A percentile compares a stretch with the other conserved stretches of the same genome.
phyloP scores from a whole-genome alignment of 1,284 basidiomycete genomes.

The Tetrapyrgos nigripes region DNA sequence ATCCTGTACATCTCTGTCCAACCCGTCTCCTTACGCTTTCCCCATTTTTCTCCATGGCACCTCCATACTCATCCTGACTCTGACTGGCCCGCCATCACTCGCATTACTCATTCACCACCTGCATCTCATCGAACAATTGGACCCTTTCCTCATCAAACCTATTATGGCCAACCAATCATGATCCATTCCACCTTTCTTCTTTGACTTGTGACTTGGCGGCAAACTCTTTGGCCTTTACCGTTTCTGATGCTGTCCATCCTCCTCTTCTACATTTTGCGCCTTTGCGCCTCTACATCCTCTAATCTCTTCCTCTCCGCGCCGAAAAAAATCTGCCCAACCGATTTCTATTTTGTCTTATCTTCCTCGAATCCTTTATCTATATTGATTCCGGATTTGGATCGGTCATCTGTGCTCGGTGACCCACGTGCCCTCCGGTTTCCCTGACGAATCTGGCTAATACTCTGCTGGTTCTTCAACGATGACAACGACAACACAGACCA shows the following conservation, averaged over 20 bases:
- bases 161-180: neutral
- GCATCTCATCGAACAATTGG: neutral
- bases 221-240: no score
- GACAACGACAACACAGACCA: slow-evolving; percentile 49
- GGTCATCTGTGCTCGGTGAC: neutral
- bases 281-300: no score
- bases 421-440: neutral
- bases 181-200: neutral
- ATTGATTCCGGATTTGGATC: neutral
- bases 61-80: no score
- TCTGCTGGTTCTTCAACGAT: neutral
- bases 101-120: neutral
- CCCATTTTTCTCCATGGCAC: no score
- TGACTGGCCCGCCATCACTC: neutral
- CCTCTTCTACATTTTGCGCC: no score
- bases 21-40: neutral
- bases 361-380: neutral
- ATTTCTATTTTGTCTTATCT: no score
- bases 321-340: no score
- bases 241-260: no score
- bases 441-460: neutral
- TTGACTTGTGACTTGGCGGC: neutral
- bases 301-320: no score
- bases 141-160: no score
- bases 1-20: neutral